These are phyloP conservation scores for Umbelopsis sp. DNA, from an alignment of 192 early-diverging fungal species.

Conservation along the genomic window DNA sequence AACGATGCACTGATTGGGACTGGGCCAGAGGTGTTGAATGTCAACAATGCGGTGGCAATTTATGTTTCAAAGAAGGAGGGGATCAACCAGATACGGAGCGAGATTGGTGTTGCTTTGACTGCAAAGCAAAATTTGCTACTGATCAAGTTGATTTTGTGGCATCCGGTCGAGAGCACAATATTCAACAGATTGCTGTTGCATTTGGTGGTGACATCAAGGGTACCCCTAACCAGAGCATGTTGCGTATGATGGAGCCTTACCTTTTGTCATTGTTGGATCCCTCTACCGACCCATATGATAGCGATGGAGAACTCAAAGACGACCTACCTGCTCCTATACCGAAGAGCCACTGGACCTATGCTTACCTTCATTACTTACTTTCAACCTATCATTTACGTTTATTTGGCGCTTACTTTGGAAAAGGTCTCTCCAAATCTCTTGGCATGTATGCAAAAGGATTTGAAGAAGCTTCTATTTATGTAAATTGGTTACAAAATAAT, in stretches of 20 bases:
- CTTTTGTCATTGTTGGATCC: conserved; percentile 25
- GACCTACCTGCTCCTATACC: conserved; percentile 19
- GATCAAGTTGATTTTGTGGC: conserved; percentile 25
- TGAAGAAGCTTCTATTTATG: conserved; percentile 32
- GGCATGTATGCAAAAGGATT: conserved; percentile 29
- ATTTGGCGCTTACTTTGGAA: conserved; percentile 35
- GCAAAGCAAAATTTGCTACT: background rate
- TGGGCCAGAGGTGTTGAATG: conserved; percentile 27
- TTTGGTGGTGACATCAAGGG: conserved; percentile 26
- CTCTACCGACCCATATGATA: conserved; percentile 12
- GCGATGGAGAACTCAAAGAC: conserved; percentile 20
- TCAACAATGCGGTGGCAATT: conserved; percentile 5
- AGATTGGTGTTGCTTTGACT: conserved; percentile 9
- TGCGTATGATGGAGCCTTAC: conserved; percentile 40
- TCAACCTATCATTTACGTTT: conserved; percentile 35
- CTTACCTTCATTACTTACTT: conserved; percentile 29
- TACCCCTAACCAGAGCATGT: conserved; percentile 14
- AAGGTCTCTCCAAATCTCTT: conserved; percentile 26
- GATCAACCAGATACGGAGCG: background rate
- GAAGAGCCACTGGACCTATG: conserved; percentile 39
- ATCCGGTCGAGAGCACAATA: conserved; percentile 26
- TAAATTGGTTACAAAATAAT: conserved; percentile 26
- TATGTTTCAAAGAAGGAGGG: conserved; percentile 5
- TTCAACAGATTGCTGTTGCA: conserved; percentile 28
- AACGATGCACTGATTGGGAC: conserved; percentile 32